Conservation (phyloP, 2,329 filamentous ascomycete species). For the Dactylella cylindrospora region DNA sequence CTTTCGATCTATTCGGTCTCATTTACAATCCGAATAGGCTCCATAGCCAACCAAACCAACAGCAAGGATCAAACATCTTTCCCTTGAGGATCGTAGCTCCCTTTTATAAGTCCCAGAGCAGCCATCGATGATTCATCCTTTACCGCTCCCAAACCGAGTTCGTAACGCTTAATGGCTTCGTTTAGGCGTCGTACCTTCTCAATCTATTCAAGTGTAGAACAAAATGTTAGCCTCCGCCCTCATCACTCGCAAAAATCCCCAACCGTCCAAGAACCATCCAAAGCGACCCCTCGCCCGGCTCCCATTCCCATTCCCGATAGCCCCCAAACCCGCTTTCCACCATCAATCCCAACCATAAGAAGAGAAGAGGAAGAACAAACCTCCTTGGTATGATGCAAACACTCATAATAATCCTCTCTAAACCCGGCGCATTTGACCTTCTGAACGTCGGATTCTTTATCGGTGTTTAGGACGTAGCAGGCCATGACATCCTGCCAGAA, state of each 20-base stretch:
- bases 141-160: constrained; percentile 26
- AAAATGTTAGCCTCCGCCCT: too few relatives aligned
- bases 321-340: too few relatives aligned
- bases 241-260: too few relatives aligned
- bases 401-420: constrained; percentile 98
- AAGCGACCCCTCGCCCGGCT: too few relatives aligned
- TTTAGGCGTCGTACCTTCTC: constrained; percentile 30
- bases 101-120: constrained; percentile 31
- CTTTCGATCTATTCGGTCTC: too few relatives aligned
- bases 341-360: too few relatives aligned
- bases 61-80: too few relatives aligned
- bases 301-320: too few relatives aligned
- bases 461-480: constrained; percentile 95
- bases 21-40: too few relatives aligned
- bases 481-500: constrained; percentile 99
- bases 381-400: constrained; percentile 98
- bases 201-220: constrained; percentile 11
- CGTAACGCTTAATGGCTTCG: constrained; percentile 35
- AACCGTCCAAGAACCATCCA: too few relatives aligned
- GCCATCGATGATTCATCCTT: constrained; percentile 19
- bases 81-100: constrained; percentile 28
- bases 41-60: too few relatives aligned
- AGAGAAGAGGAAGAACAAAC: constrained; percentile 58
- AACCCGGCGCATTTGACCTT: constrained; percentile 83
- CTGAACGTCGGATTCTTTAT: constrained; percentile 67